Conservation (phyloP, 352 stramenopile genomes). For the Plasmopara halstedii region DNA sequence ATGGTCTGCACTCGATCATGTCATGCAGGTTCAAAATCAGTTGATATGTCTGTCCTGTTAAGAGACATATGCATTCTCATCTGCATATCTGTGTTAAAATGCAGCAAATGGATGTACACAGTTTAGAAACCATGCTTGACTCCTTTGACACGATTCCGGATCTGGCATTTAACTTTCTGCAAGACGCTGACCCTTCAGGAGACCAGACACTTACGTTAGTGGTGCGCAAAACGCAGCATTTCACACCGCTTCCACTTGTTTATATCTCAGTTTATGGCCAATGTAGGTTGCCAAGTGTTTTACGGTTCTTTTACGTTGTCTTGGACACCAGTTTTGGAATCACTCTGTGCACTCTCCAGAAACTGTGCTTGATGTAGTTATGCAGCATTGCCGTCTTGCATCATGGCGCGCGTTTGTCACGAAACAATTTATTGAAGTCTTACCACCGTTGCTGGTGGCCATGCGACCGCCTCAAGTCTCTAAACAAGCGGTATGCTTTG, state of each 20-base stretch:
- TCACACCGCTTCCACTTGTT: neutral
- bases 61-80: neutral
- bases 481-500: constrained; percentile 20
- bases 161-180: constrained; percentile 78
- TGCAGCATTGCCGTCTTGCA: constrained; percentile 53
- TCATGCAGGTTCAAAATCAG: constrained; percentile 72
- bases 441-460: constrained; percentile 54
- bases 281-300: constrained; percentile 78
- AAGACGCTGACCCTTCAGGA: constrained; percentile 56
- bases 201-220: constrained; percentile 73
- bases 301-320: constrained; percentile 53
- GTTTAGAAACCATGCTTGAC: constrained; percentile 66
- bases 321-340: constrained; percentile 80
- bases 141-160: constrained; percentile 85
- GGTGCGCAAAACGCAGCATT: constrained; percentile 24
- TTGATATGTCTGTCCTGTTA: neutral
- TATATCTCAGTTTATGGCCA: neutral
- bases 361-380: constrained; percentile 56
- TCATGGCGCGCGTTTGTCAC: constrained; percentile 72
- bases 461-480: constrained; percentile 59
- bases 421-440: constrained; percentile 73
- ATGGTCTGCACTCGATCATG: constrained; percentile 73
- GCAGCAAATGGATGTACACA: constrained; percentile 76
- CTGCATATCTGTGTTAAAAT: constrained; percentile 1
- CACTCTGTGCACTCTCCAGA: constrained; percentile 64